These are phyloP conservation scores for Dactylellina cionopaga DNA, from an alignment of 2,329 filamentous ascomycete species.

Conservation along the genomic window DNA sequence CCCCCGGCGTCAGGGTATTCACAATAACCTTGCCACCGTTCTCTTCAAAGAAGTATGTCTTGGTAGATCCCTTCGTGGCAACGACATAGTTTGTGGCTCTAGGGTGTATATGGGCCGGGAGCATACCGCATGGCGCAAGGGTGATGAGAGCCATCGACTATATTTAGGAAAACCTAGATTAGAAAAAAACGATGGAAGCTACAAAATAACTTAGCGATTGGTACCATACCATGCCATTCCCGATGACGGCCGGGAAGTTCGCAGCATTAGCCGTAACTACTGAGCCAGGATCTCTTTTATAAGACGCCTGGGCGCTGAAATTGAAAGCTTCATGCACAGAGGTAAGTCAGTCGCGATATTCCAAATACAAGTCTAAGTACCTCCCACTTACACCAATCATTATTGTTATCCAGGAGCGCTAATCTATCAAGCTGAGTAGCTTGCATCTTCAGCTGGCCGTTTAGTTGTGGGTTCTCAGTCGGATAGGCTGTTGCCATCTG, in stretches of 20 bases:
- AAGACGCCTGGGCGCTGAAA: conserved; percentile 62
- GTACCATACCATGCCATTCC: conserved; percentile 62
- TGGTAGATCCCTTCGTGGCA: conserved; percentile 64
- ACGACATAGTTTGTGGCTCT: conserved; percentile 66
- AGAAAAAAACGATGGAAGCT: background rate
- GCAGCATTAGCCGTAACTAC: conserved; percentile 67
- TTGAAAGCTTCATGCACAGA: conserved; percentile 61
- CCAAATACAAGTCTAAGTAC: background rate
- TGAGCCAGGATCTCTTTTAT: conserved; percentile 63
- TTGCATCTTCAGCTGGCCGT: conserved; percentile 61
- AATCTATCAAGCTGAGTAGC: conserved; percentile 64
- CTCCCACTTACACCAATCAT: conserved; percentile 61
- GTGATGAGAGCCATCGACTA: conserved; percentile 62
- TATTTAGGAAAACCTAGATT: background rate
- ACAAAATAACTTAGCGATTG: background rate
- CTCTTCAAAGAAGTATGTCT: conserved; percentile 66
- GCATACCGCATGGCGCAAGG: conserved; percentile 66
- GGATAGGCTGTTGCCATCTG: conserved; percentile 7
- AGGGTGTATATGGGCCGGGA: conserved; percentile 66
- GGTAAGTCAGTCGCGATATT: background rate
- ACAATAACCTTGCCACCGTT: conserved; percentile 64
- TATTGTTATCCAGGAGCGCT: conserved; percentile 60
- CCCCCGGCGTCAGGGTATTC: conserved; percentile 62
- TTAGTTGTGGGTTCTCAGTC: conserved; percentile 59
- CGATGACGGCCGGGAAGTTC: conserved; percentile 65